Conservation (phyloP, 352 stramenopile species). For the Phytophthora idaei region DNA sequence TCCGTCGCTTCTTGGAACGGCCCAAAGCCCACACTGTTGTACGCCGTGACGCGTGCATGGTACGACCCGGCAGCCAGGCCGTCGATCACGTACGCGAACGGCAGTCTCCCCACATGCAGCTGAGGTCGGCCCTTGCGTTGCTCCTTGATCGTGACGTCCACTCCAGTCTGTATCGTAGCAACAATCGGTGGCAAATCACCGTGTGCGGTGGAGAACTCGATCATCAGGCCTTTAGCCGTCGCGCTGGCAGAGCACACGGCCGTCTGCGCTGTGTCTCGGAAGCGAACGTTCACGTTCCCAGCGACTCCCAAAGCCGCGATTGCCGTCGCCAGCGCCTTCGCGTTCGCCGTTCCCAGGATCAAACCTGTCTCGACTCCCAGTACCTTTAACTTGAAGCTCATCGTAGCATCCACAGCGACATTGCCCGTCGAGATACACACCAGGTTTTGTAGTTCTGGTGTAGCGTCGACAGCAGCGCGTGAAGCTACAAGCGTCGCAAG, state of each 20-base stretch:
- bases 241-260: conserved; percentile 51
- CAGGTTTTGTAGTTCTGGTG: conserved; percentile 65
- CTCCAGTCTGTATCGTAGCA: conserved; percentile 8
- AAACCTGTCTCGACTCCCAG: conserved; percentile 54
- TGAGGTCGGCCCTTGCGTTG: conserved; percentile 62
- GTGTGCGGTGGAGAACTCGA: conserved; percentile 58
- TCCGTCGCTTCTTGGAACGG: conserved; percentile 57
- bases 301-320: conserved; percentile 62
- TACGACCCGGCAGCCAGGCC: conserved; percentile 87
- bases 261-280: conserved; percentile 46
- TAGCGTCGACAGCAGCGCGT: conserved; percentile 47
- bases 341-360: conserved; percentile 8
- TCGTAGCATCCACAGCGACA: conserved; percentile 14
- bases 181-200: conserved; percentile 56
- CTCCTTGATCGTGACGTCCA: conserved; percentile 37
- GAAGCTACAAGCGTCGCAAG: conserved; percentile 52
- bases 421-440: conserved; percentile 41
- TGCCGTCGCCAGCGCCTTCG: conserved; percentile 42
- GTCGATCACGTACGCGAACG: conserved; percentile 85
- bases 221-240: conserved; percentile 40
- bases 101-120: conserved; percentile 68
- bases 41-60: conserved; percentile 91
- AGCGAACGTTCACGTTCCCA: conserved; percentile 59
- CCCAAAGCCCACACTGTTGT: conserved; percentile 95
- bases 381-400: conserved; percentile 69